These are phyloP conservation scores for Pseudocercospora cruenta DNA, from an alignment of 2,329 filamentous ascomycete species.

Conservation along the genomic window DNA sequence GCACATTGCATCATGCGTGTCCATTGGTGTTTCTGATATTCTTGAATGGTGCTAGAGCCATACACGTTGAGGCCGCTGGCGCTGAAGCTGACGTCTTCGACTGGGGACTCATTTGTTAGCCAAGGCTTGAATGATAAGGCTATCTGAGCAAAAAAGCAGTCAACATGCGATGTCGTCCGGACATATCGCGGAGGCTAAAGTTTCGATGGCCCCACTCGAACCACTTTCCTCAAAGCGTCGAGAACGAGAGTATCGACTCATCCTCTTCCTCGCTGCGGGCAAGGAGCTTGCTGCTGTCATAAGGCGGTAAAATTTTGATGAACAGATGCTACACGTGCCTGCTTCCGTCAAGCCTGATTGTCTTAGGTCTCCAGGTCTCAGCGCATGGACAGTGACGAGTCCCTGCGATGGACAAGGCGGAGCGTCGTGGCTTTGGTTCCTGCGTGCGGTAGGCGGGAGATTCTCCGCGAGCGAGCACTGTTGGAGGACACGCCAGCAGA, in stretches of 20 bases:
- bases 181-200: conserved; percentile 1
- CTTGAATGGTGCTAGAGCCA: neutral
- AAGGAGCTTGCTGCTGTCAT: neutral
- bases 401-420: neutral
- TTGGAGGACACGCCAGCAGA: neutral
- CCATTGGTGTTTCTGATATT: neutral
- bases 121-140: conserved; percentile 5
- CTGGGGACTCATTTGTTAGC: neutral
- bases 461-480: neutral
- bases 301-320: neutral
- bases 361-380: neutral
- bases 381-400: neutral
- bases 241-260: neutral
- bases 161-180: neutral
- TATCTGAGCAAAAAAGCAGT: neutral
- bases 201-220: conserved; percentile 1
- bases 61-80: neutral
- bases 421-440: neutral
- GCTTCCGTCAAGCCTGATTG: neutral
- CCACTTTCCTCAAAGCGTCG: conserved; percentile 2
- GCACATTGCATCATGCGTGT: neutral
- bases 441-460: conserved; percentile 2
- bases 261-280: neutral
- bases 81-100: neutral
- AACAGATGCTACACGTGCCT: neutral